phyloP scores from a whole-genome alignment of 192 early-diverging fungal species.

The Spizellomyces sp. region DNA sequence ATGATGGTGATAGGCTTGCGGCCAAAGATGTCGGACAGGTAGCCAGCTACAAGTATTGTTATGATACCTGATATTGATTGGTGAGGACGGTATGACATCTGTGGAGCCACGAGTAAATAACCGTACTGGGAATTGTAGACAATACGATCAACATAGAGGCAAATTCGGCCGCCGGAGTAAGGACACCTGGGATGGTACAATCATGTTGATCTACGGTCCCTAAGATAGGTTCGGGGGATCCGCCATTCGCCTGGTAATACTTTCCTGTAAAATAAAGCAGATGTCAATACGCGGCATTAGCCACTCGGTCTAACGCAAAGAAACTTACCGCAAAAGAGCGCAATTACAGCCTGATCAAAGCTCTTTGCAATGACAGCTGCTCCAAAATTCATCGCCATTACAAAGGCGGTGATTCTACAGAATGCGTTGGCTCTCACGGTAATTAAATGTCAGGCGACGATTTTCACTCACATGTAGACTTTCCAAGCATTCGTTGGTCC shows the following conservation, averaged over 20 bases:
- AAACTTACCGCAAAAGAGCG: not conserved
- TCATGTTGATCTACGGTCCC: not conserved
- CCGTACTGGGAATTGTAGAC: no score
- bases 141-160: not conserved
- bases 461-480: no score
- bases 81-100: no score
- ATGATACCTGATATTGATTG: no score
- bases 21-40: conserved; percentile 8
- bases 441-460: no score
- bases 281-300: not conserved
- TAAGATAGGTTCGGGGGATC: no score
- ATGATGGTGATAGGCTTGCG: not conserved
- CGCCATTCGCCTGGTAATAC: not conserved
- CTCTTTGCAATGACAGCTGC: not conserved
- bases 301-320: not conserved
- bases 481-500: no score
- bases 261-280: not conserved
- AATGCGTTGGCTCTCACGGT: no score
- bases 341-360: conserved; percentile 15
- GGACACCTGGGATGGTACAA: conserved; percentile 14
- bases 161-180: conserved; percentile 4
- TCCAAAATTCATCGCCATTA: conserved; percentile 1
- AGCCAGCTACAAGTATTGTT: conserved; percentile 2
- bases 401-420: not conserved
- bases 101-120: no score